Conservation (phyloP, 1,284 basidiomycete genomes). For the Fomitiporia mediterranea region DNA sequence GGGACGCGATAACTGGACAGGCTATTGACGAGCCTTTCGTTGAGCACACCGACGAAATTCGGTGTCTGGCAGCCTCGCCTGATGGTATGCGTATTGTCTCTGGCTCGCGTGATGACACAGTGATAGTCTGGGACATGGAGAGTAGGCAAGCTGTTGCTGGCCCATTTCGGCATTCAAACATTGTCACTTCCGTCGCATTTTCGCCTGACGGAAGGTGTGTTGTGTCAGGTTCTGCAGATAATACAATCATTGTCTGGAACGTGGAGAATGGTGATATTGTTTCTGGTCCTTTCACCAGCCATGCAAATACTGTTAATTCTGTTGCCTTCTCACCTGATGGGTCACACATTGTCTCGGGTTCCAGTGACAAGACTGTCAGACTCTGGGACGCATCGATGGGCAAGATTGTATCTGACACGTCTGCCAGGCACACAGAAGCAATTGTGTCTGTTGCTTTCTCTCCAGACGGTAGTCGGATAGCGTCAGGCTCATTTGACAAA, state of each 20-base stretch:
- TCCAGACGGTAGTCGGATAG: too few species aligned
- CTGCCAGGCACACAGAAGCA: too few species aligned
- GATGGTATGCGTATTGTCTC: constrained; percentile 18
- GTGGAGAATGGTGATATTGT: too few species aligned
- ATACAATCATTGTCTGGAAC: too few species aligned
- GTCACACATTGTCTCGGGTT: background rate
- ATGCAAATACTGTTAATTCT: background rate
- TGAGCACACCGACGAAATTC: background rate
- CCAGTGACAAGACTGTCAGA: too few species aligned
- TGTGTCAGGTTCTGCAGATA: too few species aligned
- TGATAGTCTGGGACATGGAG: constrained; percentile 18
- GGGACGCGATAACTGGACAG: background rate
- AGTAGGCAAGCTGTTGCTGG: constrained; percentile 2
- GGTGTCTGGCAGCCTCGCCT: background rate
- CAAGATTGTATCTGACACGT: constrained; percentile 66
- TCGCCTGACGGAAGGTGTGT: too few species aligned
- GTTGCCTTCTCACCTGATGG: background rate
- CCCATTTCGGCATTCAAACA: constrained; percentile 6
- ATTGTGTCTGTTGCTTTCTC: too few species aligned
- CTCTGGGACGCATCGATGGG: too few species aligned
- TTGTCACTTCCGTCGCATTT: constrained; percentile 17
- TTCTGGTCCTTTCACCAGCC: too few species aligned
- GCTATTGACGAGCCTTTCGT: background rate
- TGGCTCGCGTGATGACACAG: constrained; percentile 17
- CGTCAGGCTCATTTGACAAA: too few species aligned